These are phyloP conservation scores for Narthecium ossifragum DNA, from an alignment of 106 monocot genomes.

Conservation along the genomic window DNA sequence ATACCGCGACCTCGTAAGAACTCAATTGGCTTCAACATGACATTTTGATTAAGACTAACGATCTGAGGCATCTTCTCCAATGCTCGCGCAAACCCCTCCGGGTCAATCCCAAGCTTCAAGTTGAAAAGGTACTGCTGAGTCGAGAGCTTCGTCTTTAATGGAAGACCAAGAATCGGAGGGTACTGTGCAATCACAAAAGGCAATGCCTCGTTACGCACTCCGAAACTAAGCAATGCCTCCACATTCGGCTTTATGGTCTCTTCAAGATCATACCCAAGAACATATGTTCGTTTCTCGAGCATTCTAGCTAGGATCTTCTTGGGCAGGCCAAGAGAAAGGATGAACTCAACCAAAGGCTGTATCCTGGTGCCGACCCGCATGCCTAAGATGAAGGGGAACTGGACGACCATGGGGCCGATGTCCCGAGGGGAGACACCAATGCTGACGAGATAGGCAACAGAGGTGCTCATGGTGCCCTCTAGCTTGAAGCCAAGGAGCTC, in stretches of 20 bases:
- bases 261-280: conserved; percentile 36
- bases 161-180: conserved; percentile 35
- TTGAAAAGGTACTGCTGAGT: conserved; percentile 46
- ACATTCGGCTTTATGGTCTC: conserved; percentile 38
- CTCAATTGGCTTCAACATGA: conserved; percentile 33
- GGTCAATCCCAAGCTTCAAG: conserved; percentile 39
- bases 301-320: conserved; percentile 33
- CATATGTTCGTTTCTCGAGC: conserved; percentile 34
- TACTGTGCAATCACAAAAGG: conserved; percentile 27
- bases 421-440: conserved; percentile 39
- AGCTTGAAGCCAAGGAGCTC: conserved; percentile 42
- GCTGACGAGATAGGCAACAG: conserved; percentile 30
- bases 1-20: conserved; percentile 27
- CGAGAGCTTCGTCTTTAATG: conserved; percentile 35
- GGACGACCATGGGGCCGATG: conserved; percentile 35
- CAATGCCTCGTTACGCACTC: conserved; percentile 11
- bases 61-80: conserved; percentile 46
- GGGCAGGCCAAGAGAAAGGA: conserved; percentile 25
- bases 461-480: conserved; percentile 49
- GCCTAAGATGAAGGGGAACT: conserved; percentile 36
- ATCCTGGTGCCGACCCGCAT: conserved; percentile 41
- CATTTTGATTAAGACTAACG: conserved; percentile 23
- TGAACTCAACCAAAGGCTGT: conserved; percentile 31
- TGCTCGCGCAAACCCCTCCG: conserved; percentile 33
- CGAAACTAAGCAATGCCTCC: conserved; percentile 27